Conservation (phyloP, 129 eudicot species). For the Dittrichia graveolens region DNA sequence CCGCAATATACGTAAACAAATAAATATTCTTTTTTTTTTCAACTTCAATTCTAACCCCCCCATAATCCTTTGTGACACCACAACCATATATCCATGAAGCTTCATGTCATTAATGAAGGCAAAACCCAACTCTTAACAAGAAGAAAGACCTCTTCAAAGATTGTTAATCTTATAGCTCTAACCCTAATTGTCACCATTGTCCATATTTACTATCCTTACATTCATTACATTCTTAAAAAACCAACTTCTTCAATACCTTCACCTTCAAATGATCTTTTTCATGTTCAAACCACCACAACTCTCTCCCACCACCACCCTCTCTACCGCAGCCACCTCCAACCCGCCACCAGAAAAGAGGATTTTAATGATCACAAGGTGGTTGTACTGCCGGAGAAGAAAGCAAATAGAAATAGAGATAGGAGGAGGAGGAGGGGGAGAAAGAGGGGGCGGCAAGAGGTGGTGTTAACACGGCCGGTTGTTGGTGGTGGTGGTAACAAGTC, state of each 20-base stretch:
- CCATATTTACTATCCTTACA: conserved; percentile 50
- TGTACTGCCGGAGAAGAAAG: conserved; percentile 3
- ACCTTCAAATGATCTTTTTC: conserved; percentile 7
- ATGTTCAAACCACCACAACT: conserved; percentile 31
- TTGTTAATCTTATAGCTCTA: conserved; percentile 44
- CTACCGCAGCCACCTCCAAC: conserved; percentile 36
- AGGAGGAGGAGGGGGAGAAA: conserved; percentile 5
- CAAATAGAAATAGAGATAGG: conserved; percentile 17
- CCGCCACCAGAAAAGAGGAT: conserved; percentile 15
- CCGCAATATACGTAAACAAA: conserved; percentile 45
- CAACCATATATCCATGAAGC: conserved; percentile 49
- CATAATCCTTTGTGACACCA: conserved; percentile 14
- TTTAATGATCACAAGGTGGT: conserved; percentile 20
- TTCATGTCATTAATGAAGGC: conserved; percentile 50
- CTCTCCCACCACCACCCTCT: conserved; percentile 35
- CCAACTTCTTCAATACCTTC: conserved; percentile 16
- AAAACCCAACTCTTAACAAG: conserved; percentile 43
- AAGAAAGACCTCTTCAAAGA: conserved; percentile 46
- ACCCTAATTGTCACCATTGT: conserved; percentile 41
- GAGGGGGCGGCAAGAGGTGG: conserved; percentile 26
- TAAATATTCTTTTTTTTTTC: conserved; percentile 6
- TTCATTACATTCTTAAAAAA: conserved; percentile 34
- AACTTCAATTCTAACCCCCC: conserved; percentile 15
- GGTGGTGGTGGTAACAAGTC: conserved; percentile 22
- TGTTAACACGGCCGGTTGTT: not conserved